Evolutionary conservation across 345 rosid species (phyloP).

Genomic region (Arabidopsis thaliana): DNA sequence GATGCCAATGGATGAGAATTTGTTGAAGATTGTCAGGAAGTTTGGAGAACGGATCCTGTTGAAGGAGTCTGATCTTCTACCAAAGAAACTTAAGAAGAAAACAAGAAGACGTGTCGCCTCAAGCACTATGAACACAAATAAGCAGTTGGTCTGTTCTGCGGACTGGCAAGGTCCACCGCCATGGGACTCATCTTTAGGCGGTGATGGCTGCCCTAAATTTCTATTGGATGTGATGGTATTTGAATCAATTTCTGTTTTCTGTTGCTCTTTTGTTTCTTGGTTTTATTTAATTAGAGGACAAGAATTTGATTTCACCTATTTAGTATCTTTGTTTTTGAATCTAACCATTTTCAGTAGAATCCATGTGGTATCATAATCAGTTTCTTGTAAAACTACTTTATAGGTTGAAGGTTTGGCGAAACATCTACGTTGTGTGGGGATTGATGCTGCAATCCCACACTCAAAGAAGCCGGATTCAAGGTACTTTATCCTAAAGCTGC

Average conservation of each 20-base stretch:
- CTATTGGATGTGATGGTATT: conserved; percentile 94
- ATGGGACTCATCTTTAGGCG: conserved; percentile 80
- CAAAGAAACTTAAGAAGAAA: conserved; percentile 68
- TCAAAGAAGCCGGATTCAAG: conserved; percentile 79
- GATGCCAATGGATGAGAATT: conserved; percentile 71
- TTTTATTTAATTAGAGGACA: too few species aligned
- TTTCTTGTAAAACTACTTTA: conserved; percentile 33
- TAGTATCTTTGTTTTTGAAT: not conserved
- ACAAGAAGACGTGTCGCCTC: conserved; percentile 51
- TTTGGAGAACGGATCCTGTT: conserved; percentile 72
- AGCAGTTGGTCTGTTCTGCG: conserved; percentile 42
- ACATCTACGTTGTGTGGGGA: conserved; percentile 89
- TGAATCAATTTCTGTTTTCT: conserved; percentile 8
- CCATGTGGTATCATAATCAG: conserved; percentile 14
- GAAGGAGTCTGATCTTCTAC: conserved; percentile 71
- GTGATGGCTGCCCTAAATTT: conserved; percentile 91
- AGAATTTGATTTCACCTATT: not conserved
- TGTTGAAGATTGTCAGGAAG: conserved; percentile 63
- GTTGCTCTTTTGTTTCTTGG: conserved; percentile 5
- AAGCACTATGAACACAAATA: conserved; percentile 46
- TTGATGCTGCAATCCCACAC: conserved; percentile 84
- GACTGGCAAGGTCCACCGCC: conserved; percentile 90
- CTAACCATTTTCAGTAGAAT: not conserved
- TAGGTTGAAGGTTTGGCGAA: conserved; percentile 97
- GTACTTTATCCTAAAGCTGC: conserved; percentile 42